phyloP scores from a whole-genome alignment of 2,329 filamentous ascomycete genomes.

The Stagonosporopsis cucurbitacearum region DNA sequence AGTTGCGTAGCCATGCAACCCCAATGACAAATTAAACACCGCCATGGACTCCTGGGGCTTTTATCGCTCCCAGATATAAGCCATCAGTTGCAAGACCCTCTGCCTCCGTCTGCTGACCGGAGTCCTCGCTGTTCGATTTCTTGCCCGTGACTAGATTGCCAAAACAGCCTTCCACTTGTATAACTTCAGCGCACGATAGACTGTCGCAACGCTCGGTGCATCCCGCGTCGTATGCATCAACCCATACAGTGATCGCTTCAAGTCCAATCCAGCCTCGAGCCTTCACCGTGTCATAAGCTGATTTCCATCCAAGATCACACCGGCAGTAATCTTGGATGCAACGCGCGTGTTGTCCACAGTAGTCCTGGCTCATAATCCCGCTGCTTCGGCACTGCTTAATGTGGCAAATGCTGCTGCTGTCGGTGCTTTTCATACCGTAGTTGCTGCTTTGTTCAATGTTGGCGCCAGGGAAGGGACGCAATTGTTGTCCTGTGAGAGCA shows the following conservation, averaged over 20 bases:
- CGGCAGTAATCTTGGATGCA: slow-evolving; percentile 4
- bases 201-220: slow-evolving; percentile 13
- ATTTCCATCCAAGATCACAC: slow-evolving; percentile 13
- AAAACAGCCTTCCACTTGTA: slow-evolving; percentile 11
- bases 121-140: not conserved
- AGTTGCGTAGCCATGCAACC: not conserved
- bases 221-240: not conserved
- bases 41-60: slow-evolving; percentile 6
- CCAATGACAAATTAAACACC: not conserved
- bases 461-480: slow-evolving; percentile 3
- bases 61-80: slow-evolving; percentile 7
- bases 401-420: not conserved
- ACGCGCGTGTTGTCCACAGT: slow-evolving; percentile 10
- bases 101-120: not conserved
- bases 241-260: slow-evolving; percentile 14
- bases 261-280: slow-evolving; percentile 14
- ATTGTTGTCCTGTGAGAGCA: slow-evolving; percentile 11
- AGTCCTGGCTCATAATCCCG: not conserved
- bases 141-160: not conserved
- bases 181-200: slow-evolving; percentile 9
- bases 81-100: not conserved
- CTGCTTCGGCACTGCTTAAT: slow-evolving; percentile 1
- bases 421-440: not conserved
- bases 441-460: not conserved
- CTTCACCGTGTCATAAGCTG: not conserved